Base-by-base conservation (phyloP, 192 early-diverging fungal species). In the Mortierella hygrophila region DNA sequence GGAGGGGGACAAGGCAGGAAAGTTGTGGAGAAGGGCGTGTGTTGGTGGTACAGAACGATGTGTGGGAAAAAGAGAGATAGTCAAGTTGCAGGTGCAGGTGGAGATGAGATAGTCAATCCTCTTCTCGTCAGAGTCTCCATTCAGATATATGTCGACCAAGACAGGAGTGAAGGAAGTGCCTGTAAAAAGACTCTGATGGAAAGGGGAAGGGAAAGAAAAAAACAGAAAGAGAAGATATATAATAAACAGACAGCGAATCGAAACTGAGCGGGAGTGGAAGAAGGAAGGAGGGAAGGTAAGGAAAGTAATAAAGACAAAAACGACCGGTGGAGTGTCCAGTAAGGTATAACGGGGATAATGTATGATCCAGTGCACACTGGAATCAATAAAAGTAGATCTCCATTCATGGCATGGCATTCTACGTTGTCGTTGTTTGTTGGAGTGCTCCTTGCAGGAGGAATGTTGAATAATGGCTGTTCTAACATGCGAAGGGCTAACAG, bases 401-500 rank as follows among this genome's bases (percentile, higher is more conserved):
- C 40, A 35, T 72, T 40, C n/a, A 8, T 72, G 35, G 1, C 35
- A 35, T 35, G 35, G 40, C 71, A 11, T 72, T 46, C 40, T 46
- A 3, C 26, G 10, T 72, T 44, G 0, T 72, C 40, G 4, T 46
- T 47, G n/a, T 9, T 42, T 72, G 7, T 72, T 46, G 23, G 6
- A 41, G 35, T 20, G 71, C 71, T 46, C n/a, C 15, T n/a, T 70
- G 35, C 35, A n/a, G 60, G 41, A 44, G 38, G 37, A 47, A 52
- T 49, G n/a, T 72, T 70, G 70, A 72, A 79, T 32, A 52, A 46
- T 15, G 18, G 71, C 38, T 63, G 21, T 4, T 9, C 60, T 65
- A 65, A 32, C 60, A 35, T 65, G 60, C 60, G 60, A 65, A 29
- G 26, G 11, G 60, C 60, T 15, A 32, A 13, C n/a, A 15, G 60